Conservation (phyloP, 2,329 filamentous ascomycete genomes). For the Talaromyces islandicus region DNA sequence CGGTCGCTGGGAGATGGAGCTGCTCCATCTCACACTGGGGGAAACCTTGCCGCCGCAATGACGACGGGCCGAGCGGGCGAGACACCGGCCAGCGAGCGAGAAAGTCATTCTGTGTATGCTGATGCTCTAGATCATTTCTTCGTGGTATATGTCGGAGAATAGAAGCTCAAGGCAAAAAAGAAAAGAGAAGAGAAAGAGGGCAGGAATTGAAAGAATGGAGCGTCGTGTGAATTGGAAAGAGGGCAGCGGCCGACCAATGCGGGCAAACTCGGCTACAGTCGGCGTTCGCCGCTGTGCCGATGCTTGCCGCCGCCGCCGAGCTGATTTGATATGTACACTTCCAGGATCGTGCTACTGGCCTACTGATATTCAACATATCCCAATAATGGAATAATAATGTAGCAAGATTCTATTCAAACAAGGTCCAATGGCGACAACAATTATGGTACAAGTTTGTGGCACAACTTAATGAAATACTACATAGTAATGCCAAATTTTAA, state of each 20-base stretch:
- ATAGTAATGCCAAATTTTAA: not conserved
- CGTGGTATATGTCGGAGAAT: not conserved
- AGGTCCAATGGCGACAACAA: not conserved
- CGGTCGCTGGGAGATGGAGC: constrained; percentile 51
- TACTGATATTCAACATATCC: not conserved
- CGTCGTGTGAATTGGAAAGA: not conserved
- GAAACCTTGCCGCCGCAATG: constrained; percentile 8
- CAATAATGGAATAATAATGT: too few species aligned
- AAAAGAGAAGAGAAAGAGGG: too few species aligned
- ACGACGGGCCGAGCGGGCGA: constrained; percentile 8
- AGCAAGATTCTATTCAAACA: not conserved
- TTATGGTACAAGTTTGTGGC: not conserved
- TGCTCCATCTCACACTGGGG: constrained; percentile 41
- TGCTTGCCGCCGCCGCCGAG: not conserved
- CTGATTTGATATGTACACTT: not conserved
- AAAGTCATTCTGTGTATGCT: constrained; percentile 12
- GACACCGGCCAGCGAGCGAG: constrained; percentile 13
- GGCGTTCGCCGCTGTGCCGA: constrained; percentile 9
- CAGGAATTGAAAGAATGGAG: not conserved
- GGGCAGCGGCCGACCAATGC: not conserved
- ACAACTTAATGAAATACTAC: not conserved
- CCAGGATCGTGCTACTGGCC: too few species aligned
- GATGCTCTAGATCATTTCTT: not conserved
- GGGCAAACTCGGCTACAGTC: constrained; percentile 9
- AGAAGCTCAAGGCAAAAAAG: not conserved